Evolutionary conservation across 768 basidiomycete genomes (phyloP), one percentile per base, ranked within the genome.

Genomic region (Pleurotus giganteus): DNA sequence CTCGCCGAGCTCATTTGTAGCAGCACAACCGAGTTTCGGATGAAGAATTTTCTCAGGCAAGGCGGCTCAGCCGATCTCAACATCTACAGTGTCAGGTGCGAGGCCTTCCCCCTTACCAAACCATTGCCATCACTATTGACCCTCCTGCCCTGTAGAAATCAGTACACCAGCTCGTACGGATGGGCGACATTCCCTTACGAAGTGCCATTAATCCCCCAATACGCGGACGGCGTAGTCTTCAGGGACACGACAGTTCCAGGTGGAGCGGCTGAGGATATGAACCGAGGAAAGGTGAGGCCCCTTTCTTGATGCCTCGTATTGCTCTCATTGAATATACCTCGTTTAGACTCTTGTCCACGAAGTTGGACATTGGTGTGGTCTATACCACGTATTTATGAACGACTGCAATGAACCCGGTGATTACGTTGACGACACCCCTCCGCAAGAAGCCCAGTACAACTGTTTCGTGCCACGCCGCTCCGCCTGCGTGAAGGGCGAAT

Each of bases 181-280:
- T 47, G 46, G 46, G 46, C 46, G n/a, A 47, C 46, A 7, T 47
- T 47, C 27, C 46, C 46, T 19, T 47, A 47, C 27, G 46, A 47
- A 47, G 26, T 7, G 15, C 46, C 46, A 4, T 17, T 47, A 27
- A 47, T 27, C 27, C 46, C 46, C 15, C 13, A 47, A 12, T 47
- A 27, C 24, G 29, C 29, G 46, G 46, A 47, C 17, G 46, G 46
- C 7, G 46, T 47, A 4, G 46, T 47, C 5, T 15, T 47, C n/a
- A 1, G 46, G 2, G 26, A 47, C 21, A 47, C 46, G 24, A 47
- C 46, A 26, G 24, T 47, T 11, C 46, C 46, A 26, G 46, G 46
- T 2, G 46, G 28, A 27, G 17, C 39, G 8, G 24, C 28, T 19
- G 28, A 47, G 5, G 46, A 27, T 15, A 47, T 28, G 46, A 26